Percentiles rank a stretch among this genome's conserved stretches.
phyloP scores from a whole-genome alignment of 768 basidiomycete genomes.

The Amanita inopinata region DNA sequence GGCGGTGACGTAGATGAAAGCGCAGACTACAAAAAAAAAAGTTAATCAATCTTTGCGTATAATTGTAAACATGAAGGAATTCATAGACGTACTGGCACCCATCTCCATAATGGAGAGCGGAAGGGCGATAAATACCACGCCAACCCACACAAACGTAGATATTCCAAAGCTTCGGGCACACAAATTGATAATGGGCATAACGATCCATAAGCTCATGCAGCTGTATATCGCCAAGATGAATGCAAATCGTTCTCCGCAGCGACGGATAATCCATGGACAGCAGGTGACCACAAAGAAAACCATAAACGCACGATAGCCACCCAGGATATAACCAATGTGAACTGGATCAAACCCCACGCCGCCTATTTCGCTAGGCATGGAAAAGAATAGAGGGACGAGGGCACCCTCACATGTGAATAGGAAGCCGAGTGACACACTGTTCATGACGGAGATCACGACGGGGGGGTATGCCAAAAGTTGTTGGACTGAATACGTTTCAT shows the following conservation, averaged over 20 bases:
- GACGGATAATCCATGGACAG: conserved; percentile 51
- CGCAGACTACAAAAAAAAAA: conserved; percentile 33
- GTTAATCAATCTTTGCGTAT: not conserved
- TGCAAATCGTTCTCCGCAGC: conserved; percentile 51
- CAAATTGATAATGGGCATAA: conserved; percentile 40
- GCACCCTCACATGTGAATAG: conserved; percentile 58
- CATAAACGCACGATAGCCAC: conserved; percentile 49
- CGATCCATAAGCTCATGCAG: conserved; percentile 49
- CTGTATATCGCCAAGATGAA: conserved; percentile 39
- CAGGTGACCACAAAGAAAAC: conserved; percentile 57
- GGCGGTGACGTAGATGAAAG: conserved; percentile 62
- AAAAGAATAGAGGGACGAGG: conserved; percentile 59
- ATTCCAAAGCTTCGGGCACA: too few species aligned
- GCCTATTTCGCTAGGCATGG: conserved; percentile 59
- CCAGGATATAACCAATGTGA: conserved; percentile 54
- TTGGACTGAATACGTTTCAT: not conserved
- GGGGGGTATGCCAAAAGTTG: conserved; percentile 34
- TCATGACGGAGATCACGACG: conserved; percentile 52
- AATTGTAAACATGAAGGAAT: not conserved
- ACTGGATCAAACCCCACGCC: conserved; percentile 59
- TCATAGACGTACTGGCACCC: conserved; percentile 41
- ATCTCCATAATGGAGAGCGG: conserved; percentile 35
- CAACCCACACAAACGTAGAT: too few species aligned
- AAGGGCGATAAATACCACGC: too few species aligned
- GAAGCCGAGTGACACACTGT: conserved; percentile 55